Percentiles rank a stretch among this genome's conserved stretches.
Conservation (phyloP, 176 grass and related monocot species). For the Carex kokanica region DNA sequence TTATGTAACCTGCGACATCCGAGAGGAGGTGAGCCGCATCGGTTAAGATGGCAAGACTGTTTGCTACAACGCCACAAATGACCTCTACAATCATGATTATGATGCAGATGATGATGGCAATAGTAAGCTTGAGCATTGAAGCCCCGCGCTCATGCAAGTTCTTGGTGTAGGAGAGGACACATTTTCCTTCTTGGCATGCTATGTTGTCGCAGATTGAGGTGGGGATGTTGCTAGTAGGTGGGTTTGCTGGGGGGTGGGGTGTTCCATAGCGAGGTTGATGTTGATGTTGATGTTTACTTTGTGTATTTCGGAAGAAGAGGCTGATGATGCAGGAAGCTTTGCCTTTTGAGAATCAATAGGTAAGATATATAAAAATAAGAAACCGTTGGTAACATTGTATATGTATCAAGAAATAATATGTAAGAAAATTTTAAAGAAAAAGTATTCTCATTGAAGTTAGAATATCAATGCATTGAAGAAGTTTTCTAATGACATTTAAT, state of each 20-base stretch:
- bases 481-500: background rate
- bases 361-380: background rate
- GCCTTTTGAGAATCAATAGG: slow-evolving; percentile 8
- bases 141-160: slow-evolving; percentile 49
- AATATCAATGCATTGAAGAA: background rate
- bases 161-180: slow-evolving; percentile 53
- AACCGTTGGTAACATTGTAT: too few relatives aligned
- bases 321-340: too few relatives aligned
- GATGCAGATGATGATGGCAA: slow-evolving; percentile 67
- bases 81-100: slow-evolving; percentile 90
- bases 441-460: too few relatives aligned
- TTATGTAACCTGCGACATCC: slow-evolving; percentile 82
- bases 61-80: slow-evolving; percentile 82
- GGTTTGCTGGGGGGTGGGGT: background rate
- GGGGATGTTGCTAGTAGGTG: background rate
- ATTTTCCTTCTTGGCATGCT: slow-evolving; percentile 53
- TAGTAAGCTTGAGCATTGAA: slow-evolving; percentile 63
- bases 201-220: slow-evolving; percentile 50
- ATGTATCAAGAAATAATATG: too few relatives aligned
- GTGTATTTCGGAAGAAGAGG: slow-evolving; percentile 31
- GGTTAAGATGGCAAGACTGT: slow-evolving; percentile 91
- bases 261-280: background rate
- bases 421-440: too few relatives aligned
- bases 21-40: slow-evolving; percentile 97
- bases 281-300: slow-evolving; percentile 52